Evolutionary conservation across 257 asterid species (phyloP), one percentile per base, ranked within the genome.

Genomic region (Nicotiana obtusifolia): DNA sequence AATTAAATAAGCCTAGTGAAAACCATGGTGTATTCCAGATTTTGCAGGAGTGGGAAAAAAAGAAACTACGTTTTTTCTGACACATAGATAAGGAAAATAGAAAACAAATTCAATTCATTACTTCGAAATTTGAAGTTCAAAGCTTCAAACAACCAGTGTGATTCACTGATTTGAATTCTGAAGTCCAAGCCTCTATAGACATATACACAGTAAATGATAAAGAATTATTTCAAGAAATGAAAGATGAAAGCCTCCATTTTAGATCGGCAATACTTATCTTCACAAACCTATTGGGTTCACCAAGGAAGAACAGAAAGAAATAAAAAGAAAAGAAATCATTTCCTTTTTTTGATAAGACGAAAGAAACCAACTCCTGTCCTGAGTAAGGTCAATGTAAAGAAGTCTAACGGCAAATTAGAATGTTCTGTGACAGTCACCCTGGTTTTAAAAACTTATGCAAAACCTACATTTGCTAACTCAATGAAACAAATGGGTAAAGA

Each of bases 101-200:
- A 41, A 69, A 41, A 69, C 33, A 20, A 69, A 37, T 69, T 69
- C 78, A 69, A 31, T 41, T 69, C 59, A 22, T 10, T 41, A 37
- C 77, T 20, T 10, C 5, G 13, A 20, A 69, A 41, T 69, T 37
- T 69, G 31, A 69, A 41, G 77, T 11, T 41, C 77, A 69, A 20
- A 41, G 78, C 78, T 69, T 37, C 59, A 69, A 56, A 69, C 3
- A 69, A 69, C 77, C 77, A 68, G 77, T 35, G 77, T 37, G 56
- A 68, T 35, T 69, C 78, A 69, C 14, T 69, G 59, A 56, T 69
- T 41, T 20, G 56, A 68, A 37, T 37, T n/a, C 44, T 37, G 20
- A 37, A 68, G 56, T 37, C 6, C 13, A 69, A 41, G 59, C 13
- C 78, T 69, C 78, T 20, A 69, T 19, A 69, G 78, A 20, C 3